Conservation (phyloP, 352 stramenopile genomes). For the Peronospora destructor region DNA sequence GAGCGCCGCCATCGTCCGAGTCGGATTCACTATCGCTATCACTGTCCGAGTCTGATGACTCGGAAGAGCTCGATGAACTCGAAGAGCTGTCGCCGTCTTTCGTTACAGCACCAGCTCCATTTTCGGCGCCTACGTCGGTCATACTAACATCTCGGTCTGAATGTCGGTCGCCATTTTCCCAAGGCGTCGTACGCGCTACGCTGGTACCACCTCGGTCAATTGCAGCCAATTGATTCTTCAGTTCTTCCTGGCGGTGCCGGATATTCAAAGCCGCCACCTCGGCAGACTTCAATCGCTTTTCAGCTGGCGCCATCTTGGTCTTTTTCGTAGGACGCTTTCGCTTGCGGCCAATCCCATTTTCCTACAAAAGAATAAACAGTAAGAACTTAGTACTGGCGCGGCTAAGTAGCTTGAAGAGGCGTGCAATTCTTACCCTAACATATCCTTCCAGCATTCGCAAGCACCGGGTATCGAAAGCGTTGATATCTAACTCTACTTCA, state of each 20-base stretch:
- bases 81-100: conserved; percentile 38
- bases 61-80: conserved; percentile 74
- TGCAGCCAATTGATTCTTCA: conserved; percentile 70
- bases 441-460: conserved; percentile 87
- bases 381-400: conserved; percentile 17
- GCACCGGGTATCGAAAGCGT: conserved; percentile 81
- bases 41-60: conserved; percentile 79
- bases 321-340: conserved; percentile 65
- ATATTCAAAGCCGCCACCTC: conserved; percentile 80
- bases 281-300: conserved; percentile 73
- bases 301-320: conserved; percentile 42
- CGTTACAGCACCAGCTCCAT: conserved; percentile 29
- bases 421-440: conserved; percentile 65
- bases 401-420: conserved; percentile 16
- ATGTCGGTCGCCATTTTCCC: conserved; percentile 24
- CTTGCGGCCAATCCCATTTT: conserved; percentile 84
- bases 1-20: conserved; percentile 62
- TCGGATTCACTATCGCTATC: conserved; percentile 84
- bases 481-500: conserved; percentile 87
- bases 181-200: conserved; percentile 1
- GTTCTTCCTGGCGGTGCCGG: conserved; percentile 55
- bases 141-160: conserved; percentile 45
- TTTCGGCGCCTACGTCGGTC: conserved; percentile 39
- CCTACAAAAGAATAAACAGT: conserved; percentile 33
- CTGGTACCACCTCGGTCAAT: conserved; percentile 48